Evolutionary conservation across 148 eudicot genomes (phyloP), one percentile per base, ranked within the genome.

Genomic region (Heliamphora exappendiculata): DNA sequence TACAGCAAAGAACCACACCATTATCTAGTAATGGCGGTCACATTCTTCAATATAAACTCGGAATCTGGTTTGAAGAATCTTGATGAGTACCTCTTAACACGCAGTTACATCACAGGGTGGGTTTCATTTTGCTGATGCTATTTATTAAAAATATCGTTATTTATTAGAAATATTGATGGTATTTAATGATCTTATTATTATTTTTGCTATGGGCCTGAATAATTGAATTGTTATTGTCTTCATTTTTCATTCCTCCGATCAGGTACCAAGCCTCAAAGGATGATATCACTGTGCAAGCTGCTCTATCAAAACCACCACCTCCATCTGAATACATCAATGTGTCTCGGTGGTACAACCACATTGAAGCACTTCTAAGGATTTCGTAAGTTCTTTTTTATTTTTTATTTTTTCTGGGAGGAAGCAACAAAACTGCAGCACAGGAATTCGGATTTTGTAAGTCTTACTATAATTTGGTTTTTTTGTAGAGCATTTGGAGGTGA

Each of bases 201-300:
- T 47, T 70, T 47, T 45, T 29, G n/a, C 51, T 22, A 9, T 11
- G 39, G 13, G 1, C 59, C 28, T 26, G 24, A 41, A 34, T 29
- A 5, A 60, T 7, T 20, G 47, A 5, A 45, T 65, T 13, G 67
- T 45, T 1, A 41, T 14, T 17, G 10, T 19, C 29, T 55, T 60
- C 19, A 28, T 31, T 75, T 6, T 74, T 55, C 37, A 4, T 54
- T 69, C 58, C 33, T 37, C 57, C 28, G 77, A 71, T 47, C 78
- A 95, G 98, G 68, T 92, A 89, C 80, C 94, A 86, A 73, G 98
- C 98, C 47, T 92, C 98, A 2, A 95, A 92, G 88, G 98, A 92
- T 86, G 98, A 95, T 81, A 75, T 95, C 69, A 85, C 88, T 54
- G 96, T 95, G 13, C 85, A 80, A 50, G 72, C 89, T 45, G 90